Conservation (phyloP, 73 alveolate species). For the Effrenium voratum region DNA sequence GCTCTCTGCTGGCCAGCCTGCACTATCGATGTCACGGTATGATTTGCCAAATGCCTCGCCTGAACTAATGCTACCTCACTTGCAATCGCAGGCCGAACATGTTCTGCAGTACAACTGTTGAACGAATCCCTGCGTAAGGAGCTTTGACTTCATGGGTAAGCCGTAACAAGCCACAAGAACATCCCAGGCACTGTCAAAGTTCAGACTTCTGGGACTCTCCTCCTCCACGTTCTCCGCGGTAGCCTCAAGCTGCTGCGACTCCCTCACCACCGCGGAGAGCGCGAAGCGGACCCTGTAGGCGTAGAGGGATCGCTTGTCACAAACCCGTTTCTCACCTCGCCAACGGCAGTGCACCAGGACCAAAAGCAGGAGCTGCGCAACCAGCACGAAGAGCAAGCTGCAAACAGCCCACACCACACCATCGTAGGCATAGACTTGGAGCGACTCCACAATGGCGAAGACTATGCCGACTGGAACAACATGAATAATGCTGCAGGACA, state of each 20-base stretch:
- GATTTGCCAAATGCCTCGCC: too few relatives aligned
- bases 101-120: too few relatives aligned
- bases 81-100: too few relatives aligned
- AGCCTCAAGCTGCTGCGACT: too few relatives aligned
- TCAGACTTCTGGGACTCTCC: neutral
- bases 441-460: slow-evolving; percentile 21
- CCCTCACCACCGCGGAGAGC: neutral
- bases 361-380: slow-evolving; percentile 1
- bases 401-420: slow-evolving; percentile 14
- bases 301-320: slow-evolving; percentile 45
- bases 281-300: slow-evolving; percentile 3
- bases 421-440: neutral
- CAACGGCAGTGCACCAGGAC: slow-evolving; percentile 36
- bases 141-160: neutral
- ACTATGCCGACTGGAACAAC: slow-evolving; percentile 27
- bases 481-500: slow-evolving; percentile 51
- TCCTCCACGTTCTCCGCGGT: too few relatives aligned
- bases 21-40: too few relatives aligned
- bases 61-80: too few relatives aligned
- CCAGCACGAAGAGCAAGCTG: neutral
- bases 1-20: too few relatives aligned
- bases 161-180: neutral
- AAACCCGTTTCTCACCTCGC: slow-evolving; percentile 12
- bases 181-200: neutral
- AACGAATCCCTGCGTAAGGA: too few relatives aligned